phyloP scores from a whole-genome alignment of 1,284 basidiomycete species.

The Fereydounia khargensis region DNA sequence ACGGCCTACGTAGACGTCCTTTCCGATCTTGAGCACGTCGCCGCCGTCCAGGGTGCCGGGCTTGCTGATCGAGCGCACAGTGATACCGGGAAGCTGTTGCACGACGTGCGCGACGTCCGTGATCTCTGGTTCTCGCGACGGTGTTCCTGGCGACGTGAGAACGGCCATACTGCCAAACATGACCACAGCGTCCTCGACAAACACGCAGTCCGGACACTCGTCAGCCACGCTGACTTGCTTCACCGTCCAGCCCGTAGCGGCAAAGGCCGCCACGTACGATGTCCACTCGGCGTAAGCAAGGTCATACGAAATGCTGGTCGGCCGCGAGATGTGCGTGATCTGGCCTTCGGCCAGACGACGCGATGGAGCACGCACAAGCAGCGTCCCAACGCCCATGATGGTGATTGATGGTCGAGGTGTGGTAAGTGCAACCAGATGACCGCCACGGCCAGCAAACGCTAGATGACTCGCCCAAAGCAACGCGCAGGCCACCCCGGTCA shows the following conservation, averaged over 20 bases:
- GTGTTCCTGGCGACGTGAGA: conserved; percentile 5
- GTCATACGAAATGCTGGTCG: conserved; percentile 1
- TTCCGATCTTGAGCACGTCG: conserved; percentile 18
- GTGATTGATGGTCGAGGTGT: too few relatives aligned
- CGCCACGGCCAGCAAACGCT: too few relatives aligned
- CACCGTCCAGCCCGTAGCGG: conserved; percentile 7
- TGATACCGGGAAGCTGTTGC: not conserved
- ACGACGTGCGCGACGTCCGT: not conserved
- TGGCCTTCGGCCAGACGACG: conserved; percentile 8
- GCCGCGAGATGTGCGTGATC: conserved; percentile 14
- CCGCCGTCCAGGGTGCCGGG: conserved; percentile 25
- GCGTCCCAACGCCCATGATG: not conserved
- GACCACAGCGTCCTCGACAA: conserved; percentile 20
- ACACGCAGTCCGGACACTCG: conserved; percentile 14
- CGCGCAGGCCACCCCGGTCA: too few relatives aligned
- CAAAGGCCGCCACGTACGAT: conserved; percentile 6
- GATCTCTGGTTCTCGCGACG: conserved; percentile 4
- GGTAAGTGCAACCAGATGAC: too few relatives aligned
- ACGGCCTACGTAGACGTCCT: conserved; percentile 10
- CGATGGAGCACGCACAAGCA: conserved; percentile 12
- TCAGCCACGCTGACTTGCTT: not conserved
- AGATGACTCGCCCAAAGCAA: too few relatives aligned
- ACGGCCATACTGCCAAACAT: conserved; percentile 3
- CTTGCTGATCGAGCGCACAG: not conserved
- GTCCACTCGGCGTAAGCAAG: conserved; percentile 11